phyloP scores from a whole-genome alignment of 1,284 basidiomycete genomes.

The Singerocomus inundabilis region DNA sequence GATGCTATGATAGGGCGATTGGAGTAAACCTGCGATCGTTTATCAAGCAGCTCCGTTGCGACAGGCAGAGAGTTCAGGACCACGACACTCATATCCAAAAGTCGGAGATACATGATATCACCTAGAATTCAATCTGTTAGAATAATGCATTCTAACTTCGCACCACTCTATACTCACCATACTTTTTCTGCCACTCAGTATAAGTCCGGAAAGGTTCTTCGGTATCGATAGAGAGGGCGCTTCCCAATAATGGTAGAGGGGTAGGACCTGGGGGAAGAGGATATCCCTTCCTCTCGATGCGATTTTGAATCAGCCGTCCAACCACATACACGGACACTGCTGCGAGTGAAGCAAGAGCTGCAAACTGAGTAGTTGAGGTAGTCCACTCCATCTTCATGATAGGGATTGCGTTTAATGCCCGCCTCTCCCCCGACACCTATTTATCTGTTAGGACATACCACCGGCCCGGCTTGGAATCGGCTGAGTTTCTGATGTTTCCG shows the following conservation, averaged over 20 bases:
- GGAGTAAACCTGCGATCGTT: slow-evolving; percentile 18
- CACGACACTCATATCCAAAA: slow-evolving; percentile 10
- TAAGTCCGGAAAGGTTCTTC: slow-evolving; percentile 15
- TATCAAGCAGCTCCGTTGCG: slow-evolving; percentile 10
- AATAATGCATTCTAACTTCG: neutral
- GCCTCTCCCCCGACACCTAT: no score
- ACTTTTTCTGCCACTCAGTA: slow-evolving; percentile 8
- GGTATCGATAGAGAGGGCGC: neutral
- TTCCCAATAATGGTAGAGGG: slow-evolving; percentile 15
- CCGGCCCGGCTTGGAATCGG: no score
- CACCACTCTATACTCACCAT: slow-evolving; percentile 5
- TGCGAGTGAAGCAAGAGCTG: neutral
- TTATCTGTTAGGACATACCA: no score
- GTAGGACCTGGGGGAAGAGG: slow-evolving; percentile 12
- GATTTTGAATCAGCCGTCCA: neutral
- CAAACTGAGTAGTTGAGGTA: neutral
- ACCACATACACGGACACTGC: neutral
- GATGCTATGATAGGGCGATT: slow-evolving; percentile 15
- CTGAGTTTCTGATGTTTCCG: no score
- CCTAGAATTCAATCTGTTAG: neutral
- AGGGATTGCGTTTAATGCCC: no score
- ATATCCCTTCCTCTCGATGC: neutral
- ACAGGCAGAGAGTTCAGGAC: slow-evolving; percentile 9
- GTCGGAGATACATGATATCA: slow-evolving; percentile 13
- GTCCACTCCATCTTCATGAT: no score